Base-by-base conservation (phyloP, 2,329 filamentous ascomycete species). In the Dactylonectria estremocensis region DNA sequence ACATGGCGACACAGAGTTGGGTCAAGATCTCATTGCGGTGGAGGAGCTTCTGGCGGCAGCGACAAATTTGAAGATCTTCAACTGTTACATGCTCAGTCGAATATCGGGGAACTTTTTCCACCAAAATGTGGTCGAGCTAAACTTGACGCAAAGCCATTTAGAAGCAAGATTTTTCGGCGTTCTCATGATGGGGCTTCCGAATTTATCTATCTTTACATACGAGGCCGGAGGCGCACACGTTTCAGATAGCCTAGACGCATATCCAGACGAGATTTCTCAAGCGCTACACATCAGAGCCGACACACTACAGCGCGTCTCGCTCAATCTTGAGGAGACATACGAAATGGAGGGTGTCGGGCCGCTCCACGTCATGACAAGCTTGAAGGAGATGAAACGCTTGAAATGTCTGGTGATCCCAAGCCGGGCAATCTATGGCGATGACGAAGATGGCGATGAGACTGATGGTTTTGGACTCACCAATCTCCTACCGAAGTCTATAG, bases 381-480 rank as follows among this genome's bases (percentile, higher is more conserved):
- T 66, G 31, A 61, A 54, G 6, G 45, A 37, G 2, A 62, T 66
- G 53, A 31, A 28, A 3, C 18, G 22, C 22, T 18, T 66, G 7
- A 57, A 66, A 28, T 53, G 33, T 11, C 35, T 66, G 5, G 3
- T 14, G 9, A 14, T 66, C 16, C 24, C 33, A 10, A 35, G 24
- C 1, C 8, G 4, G 5, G 20, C n/a, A 18, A 45, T 64, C 3
- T 52, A 56, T 16, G 11, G 9, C 14, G 31, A 33, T 22, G 16
- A 11, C 10, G 45, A 18, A 6, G 43, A 57, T 2, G 16, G 6
- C 16, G 8, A 9, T 1, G 6, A 10, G 2, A 61, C 10, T 6
- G 37, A 37, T 20, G 58, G 45, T 1, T 28, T 1, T 40, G 18
- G 56, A 20, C 64, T 66, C 10, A 16, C 20, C 11, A 8, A 66